phyloP scores from a whole-genome alignment of 371 early-diverging fungal genomes.

The Mortierella sp. region DNA sequence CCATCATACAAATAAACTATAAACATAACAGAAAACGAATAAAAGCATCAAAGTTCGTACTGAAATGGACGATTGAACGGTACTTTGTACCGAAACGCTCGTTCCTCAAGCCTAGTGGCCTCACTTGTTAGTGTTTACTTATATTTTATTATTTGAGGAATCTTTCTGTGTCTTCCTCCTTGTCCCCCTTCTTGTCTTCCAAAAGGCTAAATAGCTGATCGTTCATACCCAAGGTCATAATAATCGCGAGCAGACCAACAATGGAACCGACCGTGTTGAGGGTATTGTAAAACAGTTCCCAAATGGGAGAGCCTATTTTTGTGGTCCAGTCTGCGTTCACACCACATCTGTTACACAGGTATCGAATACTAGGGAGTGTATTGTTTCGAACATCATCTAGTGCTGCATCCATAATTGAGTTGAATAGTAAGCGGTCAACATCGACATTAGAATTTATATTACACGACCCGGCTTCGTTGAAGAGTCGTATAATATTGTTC shows the following conservation, averaged over 20 bases:
- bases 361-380: neutral
- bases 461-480: neutral
- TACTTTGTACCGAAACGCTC: too few species aligned
- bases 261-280: constrained; percentile 1
- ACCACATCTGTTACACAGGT: neutral
- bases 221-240: neutral
- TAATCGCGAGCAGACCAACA: neutral
- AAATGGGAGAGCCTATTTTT: neutral
- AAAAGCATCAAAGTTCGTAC: too few species aligned
- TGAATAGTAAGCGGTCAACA: neutral
- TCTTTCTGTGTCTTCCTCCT: neutral
- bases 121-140: too few species aligned
- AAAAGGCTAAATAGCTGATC: neutral
- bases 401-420: neutral
- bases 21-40: too few species aligned
- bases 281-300: constrained; percentile 5
- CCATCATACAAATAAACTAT: too few species aligned
- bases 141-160: neutral
- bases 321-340: neutral
- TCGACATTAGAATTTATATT: neutral
- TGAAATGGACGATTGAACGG: too few species aligned
- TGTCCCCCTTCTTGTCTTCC: too few species aligned
- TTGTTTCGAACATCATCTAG: neutral
- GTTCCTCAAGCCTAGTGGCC: neutral
- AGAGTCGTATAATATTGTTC: neutral